Base-by-base conservation (phyloP, 2,329 filamentous ascomycete genomes). In the Aureobasidium sp. region DNA sequence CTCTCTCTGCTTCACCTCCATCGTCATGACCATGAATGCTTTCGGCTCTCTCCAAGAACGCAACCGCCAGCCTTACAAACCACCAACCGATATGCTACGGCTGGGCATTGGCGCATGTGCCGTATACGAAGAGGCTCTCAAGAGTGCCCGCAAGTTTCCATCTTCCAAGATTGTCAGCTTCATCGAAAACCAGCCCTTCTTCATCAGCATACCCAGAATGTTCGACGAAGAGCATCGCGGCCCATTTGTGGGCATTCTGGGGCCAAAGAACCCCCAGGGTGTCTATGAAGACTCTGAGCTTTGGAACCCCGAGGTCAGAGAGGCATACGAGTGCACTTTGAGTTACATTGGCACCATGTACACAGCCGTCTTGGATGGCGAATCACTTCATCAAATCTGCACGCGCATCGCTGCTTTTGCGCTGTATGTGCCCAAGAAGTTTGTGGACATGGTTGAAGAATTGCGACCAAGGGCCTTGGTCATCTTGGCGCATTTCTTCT, bases 401-500 rank as follows among this genome's bases (percentile, higher is more conserved):
- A 66, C 71, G n/a, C 66, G 68, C 48, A 67, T 73, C n/a, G 66
- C 65, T 19, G 69, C 68, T 24, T 74, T 73, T 50, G 66, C 70
- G 3, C 67, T 72, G 14, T 67, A 72, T 45, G 65, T 72, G 14
- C 69, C 70, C 11, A 56, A 66, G n/a, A 60, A 64, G 27, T 73
- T 72, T 22, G 66, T 70, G 22, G 67, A 69, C n/a, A 66, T 73
- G 27, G 64, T 73, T 33, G 61, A 64, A n/a, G 69, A 73, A 48
- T 63, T 64, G 24, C 63, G 68, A 33, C 72, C 71, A 15, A 68
- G 71, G 19, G 72, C 72, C 11, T 62, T 74, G n/a, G 68, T 72
- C 2, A 70, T 70, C 1, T 58, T 74, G 45, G 71, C 70, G 5
- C 70, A 73, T 61, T 69, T 70, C 62, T 74, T 74, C 57, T 70